Percentiles rank a stretch among this genome's conserved stretches.
These are phyloP conservation scores for Ogataea chonburiensis DNA, from an alignment of 805 yeast genomes.

Conservation along the genomic window DNA sequence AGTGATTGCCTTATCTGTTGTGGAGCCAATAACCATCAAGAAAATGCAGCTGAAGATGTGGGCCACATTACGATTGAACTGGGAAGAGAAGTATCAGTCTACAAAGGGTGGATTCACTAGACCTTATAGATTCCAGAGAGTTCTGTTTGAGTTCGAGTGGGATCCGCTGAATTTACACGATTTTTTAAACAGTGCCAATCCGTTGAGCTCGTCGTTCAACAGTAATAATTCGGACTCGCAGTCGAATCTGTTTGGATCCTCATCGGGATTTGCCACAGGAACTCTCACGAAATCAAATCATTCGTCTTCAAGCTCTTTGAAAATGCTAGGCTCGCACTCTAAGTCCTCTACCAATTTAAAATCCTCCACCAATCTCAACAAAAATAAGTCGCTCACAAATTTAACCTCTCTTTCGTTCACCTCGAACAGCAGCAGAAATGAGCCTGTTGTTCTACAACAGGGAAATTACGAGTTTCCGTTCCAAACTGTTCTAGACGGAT, in stretches of 20 bases:
- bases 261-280: conserved; percentile 31
- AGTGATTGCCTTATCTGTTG: conserved; percentile 67
- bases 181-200: conserved; percentile 25
- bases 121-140: conserved; percentile 54
- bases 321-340: conserved; percentile 31
- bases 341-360: conserved; percentile 18
- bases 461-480: conserved; percentile 94
- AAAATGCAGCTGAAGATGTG: conserved; percentile 61
- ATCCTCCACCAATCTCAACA: conserved; percentile 18
- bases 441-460: conserved; percentile 46
- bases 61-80: conserved; percentile 64
- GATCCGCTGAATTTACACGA: conserved; percentile 59
- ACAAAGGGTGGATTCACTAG: conserved; percentile 43
- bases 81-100: conserved; percentile 54
- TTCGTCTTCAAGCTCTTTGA: conserved; percentile 45
- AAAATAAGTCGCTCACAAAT: conserved; percentile 35
- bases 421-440: conserved; percentile 18
- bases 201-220: conserved; percentile 21
- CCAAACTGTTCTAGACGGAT: conserved; percentile 79
- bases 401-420: conserved; percentile 25
- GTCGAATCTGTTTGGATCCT: conserved; percentile 11
- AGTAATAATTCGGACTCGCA: conserved; percentile 8
- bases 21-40: conserved; percentile 71
- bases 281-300: conserved; percentile 36
- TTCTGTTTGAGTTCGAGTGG: conserved; percentile 78